Percentiles rank a stretch among this genome's conserved stretches.
Evolutionary conservation across 345 rosid genomes (phyloP).

Genomic region (Euphorbia lathyris): DNA sequence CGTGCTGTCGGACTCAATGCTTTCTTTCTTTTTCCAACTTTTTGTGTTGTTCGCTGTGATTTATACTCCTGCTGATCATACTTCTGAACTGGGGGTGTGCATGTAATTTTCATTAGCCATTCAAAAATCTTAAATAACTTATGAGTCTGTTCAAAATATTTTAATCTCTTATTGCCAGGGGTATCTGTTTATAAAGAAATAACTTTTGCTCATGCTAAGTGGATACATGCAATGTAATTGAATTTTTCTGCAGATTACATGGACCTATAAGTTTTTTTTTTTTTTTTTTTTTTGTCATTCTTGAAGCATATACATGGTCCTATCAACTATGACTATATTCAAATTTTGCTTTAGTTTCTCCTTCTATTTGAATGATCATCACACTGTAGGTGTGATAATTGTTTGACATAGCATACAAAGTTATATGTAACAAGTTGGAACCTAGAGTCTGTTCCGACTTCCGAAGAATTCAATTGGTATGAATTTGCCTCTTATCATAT

Average conservation of each 20-base stretch:
- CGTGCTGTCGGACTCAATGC: background rate
- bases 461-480: background rate
- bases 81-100: background rate
- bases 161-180: background rate
- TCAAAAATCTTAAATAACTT: too few relatives aligned
- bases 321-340: background rate
- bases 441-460: background rate
- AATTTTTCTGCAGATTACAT: background rate
- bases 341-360: background rate
- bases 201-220: background rate
- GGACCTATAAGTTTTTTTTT: too few relatives aligned
- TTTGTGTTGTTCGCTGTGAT: background rate
- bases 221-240: background rate
- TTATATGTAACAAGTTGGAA: background rate
- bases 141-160: too few relatives aligned
- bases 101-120: background rate
- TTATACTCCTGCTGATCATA: background rate
- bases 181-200: background rate
- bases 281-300: too few relatives aligned
- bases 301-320: background rate
- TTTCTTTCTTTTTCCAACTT: background rate
- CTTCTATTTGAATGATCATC: background rate
- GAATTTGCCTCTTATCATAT: background rate
- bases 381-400: background rate
- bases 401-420: background rate